A percentile compares a stretch with the other conserved stretches of the same genome.
Conservation (phyloP, 306 rosid genomes). For the Pyrus communis region DNA sequence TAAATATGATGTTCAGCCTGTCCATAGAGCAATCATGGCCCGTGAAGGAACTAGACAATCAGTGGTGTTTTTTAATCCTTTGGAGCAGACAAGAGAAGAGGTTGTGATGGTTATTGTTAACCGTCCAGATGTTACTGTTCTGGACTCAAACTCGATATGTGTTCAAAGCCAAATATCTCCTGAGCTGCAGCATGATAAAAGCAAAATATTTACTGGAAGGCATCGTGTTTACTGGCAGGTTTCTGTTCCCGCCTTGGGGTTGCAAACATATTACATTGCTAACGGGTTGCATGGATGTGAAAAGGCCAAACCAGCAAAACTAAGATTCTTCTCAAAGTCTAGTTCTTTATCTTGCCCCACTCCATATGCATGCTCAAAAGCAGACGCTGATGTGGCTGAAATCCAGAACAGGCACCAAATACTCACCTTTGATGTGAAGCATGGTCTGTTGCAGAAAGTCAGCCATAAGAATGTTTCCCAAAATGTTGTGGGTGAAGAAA, state of each 20-base stretch:
- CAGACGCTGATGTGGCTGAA: constrained; percentile 41
- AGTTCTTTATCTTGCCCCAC: constrained; percentile 52
- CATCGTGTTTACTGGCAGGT: constrained; percentile 78
- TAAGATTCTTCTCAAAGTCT: constrained; percentile 53
- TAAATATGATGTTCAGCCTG: constrained; percentile 80
- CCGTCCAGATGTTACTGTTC: constrained; percentile 64
- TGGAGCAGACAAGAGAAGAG: constrained; percentile 88
- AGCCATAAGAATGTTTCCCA: constrained; percentile 32
- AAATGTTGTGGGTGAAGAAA: constrained; percentile 65
- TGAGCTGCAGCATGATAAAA: constrained; percentile 61
- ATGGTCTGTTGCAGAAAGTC: constrained; percentile 74
- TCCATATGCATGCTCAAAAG: constrained; percentile 62
- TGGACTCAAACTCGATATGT: constrained; percentile 73
- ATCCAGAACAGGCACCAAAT: constrained; percentile 69
- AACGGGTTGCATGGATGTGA: constrained; percentile 58
- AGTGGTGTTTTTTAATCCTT: constrained; percentile 63
- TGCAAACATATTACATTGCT: constrained; percentile 69
- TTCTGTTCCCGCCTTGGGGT: constrained; percentile 82
- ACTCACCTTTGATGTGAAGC: constrained; percentile 57
- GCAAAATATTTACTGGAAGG: constrained; percentile 71
- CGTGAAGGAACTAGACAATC: constrained; percentile 59
- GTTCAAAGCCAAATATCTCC: constrained; percentile 83
- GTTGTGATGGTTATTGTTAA: constrained; percentile 74
- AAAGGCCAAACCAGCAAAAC: constrained; percentile 65
- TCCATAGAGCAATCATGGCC: constrained; percentile 57